These are phyloP conservation scores for Toxicodendron radicans DNA, from an alignment of 345 rosid species.

Conservation along the genomic window DNA sequence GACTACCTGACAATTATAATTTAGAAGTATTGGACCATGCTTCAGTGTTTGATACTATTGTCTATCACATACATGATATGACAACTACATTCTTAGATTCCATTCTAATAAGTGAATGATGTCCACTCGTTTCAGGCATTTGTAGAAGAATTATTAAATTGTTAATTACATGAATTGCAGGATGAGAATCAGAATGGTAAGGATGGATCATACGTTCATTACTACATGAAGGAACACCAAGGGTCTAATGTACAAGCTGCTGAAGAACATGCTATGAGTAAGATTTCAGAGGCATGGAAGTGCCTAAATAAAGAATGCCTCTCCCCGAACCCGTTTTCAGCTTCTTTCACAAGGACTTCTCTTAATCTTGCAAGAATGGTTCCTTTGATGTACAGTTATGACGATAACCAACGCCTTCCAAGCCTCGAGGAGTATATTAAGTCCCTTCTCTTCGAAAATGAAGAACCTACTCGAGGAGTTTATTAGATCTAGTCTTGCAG, in stretches of 20 bases:
- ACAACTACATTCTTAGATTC: no score
- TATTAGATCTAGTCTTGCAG: neutral
- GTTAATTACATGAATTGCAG: constrained; percentile 17
- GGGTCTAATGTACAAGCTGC: constrained; percentile 32
- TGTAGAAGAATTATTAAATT: no score
- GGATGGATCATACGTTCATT: constrained; percentile 64
- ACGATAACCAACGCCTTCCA: constrained; percentile 39
- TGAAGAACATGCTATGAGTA: constrained; percentile 25
- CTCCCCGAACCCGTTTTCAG: constrained; percentile 29
- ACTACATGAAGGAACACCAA: constrained; percentile 43
- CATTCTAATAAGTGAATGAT: no score
- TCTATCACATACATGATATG: no score
- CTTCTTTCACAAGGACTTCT: constrained; percentile 31
- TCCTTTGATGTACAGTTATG: constrained; percentile 53
- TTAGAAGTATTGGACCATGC: no score
- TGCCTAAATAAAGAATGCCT: constrained; percentile 49
- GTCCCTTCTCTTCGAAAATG: constrained; percentile 13
- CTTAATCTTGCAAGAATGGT: constrained; percentile 56
- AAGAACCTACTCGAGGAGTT: constrained; percentile 17
- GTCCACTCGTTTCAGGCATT: no score
- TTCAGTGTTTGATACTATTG: no score
- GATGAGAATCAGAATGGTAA: constrained; percentile 55
- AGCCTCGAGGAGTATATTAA: constrained; percentile 36
- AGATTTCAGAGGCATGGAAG: constrained; percentile 62
- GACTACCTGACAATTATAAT: no score